Evolutionary conservation across 75 land plant genomes (phyloP).

Genomic region (Chamaecyparis obtusa): DNA sequence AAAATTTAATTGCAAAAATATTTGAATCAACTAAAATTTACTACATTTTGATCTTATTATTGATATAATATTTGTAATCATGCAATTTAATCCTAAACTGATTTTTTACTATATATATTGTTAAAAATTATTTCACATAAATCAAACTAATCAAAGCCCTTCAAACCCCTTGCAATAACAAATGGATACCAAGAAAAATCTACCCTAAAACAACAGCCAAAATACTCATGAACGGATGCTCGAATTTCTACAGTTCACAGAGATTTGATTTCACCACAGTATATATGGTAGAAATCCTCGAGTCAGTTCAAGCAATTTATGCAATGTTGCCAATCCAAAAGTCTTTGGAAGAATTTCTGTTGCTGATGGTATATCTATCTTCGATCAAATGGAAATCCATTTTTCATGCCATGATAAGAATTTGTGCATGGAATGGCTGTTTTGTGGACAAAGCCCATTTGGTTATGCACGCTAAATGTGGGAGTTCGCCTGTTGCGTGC

Average conservation of each 20-base stretch:
- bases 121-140: too few relatives aligned
- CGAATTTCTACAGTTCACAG: neutral
- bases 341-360: neutral
- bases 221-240: too few relatives aligned
- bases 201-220: too few relatives aligned
- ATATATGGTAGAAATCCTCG: neutral
- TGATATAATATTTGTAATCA: too few relatives aligned
- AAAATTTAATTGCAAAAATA: too few relatives aligned
- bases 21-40: too few relatives aligned
- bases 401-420: constrained; percentile 41
- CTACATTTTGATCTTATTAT: too few relatives aligned
- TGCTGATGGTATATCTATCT: constrained; percentile 5
- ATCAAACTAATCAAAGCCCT: too few relatives aligned
- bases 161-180: too few relatives aligned
- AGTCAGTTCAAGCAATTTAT: neutral
- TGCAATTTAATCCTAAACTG: too few relatives aligned
- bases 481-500: constrained; percentile 30
- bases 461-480: constrained; percentile 32
- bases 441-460: constrained; percentile 34
- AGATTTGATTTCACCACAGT: neutral
- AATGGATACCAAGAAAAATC: too few relatives aligned
- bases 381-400: constrained; percentile 9
- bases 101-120: too few relatives aligned
- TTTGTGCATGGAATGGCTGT: constrained; percentile 15
- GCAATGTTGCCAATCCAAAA: constrained; percentile 16